Conservation (phyloP, 2,329 filamentous ascomycete genomes). For the Penicillium expansum region DNA sequence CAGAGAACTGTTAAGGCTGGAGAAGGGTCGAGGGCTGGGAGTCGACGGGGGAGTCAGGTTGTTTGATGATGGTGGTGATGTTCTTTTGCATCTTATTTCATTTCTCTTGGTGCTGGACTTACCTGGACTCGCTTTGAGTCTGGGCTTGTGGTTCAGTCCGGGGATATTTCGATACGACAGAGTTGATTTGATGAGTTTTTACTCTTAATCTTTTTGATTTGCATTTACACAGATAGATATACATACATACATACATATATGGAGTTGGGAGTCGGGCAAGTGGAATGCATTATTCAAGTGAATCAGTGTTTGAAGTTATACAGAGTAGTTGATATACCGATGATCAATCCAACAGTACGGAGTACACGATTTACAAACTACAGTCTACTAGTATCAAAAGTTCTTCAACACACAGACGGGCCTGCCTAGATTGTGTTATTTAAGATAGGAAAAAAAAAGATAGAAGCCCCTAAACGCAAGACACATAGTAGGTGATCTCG, state of each 20-base stretch:
- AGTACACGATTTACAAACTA: not conserved
- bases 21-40: conserved; percentile 29
- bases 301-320: not conserved
- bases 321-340: not conserved
- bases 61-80: conserved; percentile 13
- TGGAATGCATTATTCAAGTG: conserved; percentile 1
- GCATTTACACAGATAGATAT: conserved; percentile 8
- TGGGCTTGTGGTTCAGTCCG: not conserved
- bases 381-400: not conserved
- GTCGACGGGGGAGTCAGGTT: conserved; percentile 31
- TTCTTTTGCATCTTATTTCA: not conserved
- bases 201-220: conserved; percentile 2
- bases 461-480: conserved; percentile 5
- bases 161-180: conserved; percentile 6
- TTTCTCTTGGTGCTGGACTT: not conserved
- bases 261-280: conserved; percentile 3
- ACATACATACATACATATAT: conserved; percentile 11
- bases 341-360: not conserved
- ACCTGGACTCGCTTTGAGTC: not conserved
- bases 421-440: conserved; percentile 28
- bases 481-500: not conserved
- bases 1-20: conserved; percentile 35
- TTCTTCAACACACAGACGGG: conserved; percentile 11
- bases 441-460: conserved; percentile 13
- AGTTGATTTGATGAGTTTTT: not conserved